These are phyloP conservation scores for Beauveria medogensis DNA, from an alignment of 2,329 filamentous ascomycete genomes.

Conservation along the genomic window DNA sequence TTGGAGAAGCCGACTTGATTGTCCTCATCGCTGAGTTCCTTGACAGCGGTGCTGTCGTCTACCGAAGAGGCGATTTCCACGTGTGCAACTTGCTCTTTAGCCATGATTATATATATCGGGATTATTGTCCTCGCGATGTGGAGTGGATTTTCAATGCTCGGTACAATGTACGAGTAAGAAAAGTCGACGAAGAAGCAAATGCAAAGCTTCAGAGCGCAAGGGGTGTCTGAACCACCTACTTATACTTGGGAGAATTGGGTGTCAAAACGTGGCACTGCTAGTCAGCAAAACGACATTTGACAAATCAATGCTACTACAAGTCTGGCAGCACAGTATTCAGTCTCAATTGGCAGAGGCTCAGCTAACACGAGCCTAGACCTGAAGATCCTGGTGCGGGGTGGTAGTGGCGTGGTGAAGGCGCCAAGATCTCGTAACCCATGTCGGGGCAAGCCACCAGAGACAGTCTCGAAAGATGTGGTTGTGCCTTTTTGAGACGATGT, in stretches of 20 bases:
- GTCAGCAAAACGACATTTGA: no score
- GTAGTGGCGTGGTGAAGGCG: neutral
- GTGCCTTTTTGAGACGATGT: neutral
- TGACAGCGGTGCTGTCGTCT: neutral
- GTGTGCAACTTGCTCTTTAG: neutral
- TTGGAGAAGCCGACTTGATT: conserved; percentile 19
- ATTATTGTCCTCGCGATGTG: no score
- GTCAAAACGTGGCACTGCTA: no score
- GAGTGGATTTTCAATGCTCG: no score
- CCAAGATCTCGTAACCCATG: conserved; percentile 1
- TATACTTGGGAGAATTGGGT: no score
- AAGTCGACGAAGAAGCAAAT: no score
- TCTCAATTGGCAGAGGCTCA: no score
- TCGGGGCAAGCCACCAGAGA: neutral
- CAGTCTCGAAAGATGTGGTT: neutral
- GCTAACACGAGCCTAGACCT: neutral
- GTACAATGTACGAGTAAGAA: no score
- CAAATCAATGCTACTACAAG: no score
- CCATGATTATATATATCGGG: neutral
- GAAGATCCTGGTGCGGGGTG: neutral
- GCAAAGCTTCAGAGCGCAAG: no score
- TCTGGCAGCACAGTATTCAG: no score
- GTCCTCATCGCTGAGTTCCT: conserved; percentile 4
- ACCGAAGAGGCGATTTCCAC: conserved; percentile 2
- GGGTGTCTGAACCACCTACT: no score